Evolutionary conservation across 805 yeast species (phyloP), one percentile per base, ranked within the genome.

Genomic region (Starmerella vaccinii): DNA sequence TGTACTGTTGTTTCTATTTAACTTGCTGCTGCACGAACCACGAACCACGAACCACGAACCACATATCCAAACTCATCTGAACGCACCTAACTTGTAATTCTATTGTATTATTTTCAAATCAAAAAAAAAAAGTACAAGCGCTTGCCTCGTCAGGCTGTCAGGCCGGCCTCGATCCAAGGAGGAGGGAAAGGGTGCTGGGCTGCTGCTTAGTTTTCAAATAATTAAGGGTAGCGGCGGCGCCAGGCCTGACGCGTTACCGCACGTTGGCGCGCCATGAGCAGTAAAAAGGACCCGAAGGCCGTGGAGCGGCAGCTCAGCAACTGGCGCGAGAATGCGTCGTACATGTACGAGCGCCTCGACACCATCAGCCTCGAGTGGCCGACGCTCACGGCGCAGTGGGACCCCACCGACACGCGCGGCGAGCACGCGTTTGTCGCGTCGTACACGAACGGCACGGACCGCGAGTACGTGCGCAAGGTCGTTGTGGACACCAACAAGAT

Each of bases 331-430:
- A 55, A 47, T 30, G 54, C 58, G 15, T 44, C 48, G 45, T 50
- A 55, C 26, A 38, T 55, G 50, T 55, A 55, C 40, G 58, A 55
- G 39, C 55, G 51, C 19, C 51, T 55, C 16, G 57, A 54, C 49
- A 51, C 49, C 16, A 33, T 55, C 30, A 38, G 38, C 6, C 51
- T 55, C 22, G 55, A 47, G 23, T 56, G 59, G 59, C 54, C 59
- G 19, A 33, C 52, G 15, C 43, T 56, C 40, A 49, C 57, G 9
- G 42, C 49, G 21, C 51, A 56, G 41, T 55, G 58, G 58, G n/a
- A 15, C 6, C 34, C 32, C 30, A 35, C 40, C 26, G 52, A 54
- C 46, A n/a, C 22, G 10, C 33, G n/a, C 15, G 52, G 46, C 27
- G 19, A 24, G 46, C 29, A 32, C 40, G 60, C 57, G 30, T 18